Conservation (phyloP, 257 asterid species). For the Solanum verrucosum region DNA sequence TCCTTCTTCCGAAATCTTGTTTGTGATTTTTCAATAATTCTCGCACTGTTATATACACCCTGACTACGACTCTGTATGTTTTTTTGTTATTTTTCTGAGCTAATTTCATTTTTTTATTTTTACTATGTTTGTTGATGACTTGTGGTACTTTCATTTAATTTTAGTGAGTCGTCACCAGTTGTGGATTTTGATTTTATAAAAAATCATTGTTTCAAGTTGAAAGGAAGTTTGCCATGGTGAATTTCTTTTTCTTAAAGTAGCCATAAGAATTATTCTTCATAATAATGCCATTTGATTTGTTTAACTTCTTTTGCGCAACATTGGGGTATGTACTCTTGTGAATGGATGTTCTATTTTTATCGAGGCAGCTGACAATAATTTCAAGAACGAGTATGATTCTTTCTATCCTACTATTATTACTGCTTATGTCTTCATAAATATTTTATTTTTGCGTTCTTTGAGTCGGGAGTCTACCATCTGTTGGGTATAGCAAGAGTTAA, state of each 20-base stretch:
- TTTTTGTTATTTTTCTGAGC: not conserved
- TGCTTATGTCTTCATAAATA: too few relatives aligned
- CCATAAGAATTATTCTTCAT: not conserved
- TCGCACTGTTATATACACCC: not conserved
- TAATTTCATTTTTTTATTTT: not conserved
- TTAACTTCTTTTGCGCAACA: not conserved
- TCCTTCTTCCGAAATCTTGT: constrained; percentile 29
- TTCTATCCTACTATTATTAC: not conserved
- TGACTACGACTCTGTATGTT: constrained; percentile 18
- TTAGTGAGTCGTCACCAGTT: constrained; percentile 15
- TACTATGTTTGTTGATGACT: not conserved
- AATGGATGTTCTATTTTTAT: not conserved
- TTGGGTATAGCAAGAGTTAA: too few relatives aligned
- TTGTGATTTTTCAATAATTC: constrained; percentile 13
- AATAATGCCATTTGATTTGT: not conserved
- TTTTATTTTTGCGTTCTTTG: too few relatives aligned
- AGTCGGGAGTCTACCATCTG: too few relatives aligned
- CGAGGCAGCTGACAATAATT: constrained; percentile 1
- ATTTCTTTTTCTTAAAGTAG: not conserved
- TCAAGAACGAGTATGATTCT: constrained; percentile 2
- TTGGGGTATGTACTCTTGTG: constrained; percentile 4
- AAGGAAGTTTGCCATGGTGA: constrained; percentile 49
- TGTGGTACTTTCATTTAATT: not conserved
- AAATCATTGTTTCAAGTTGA: constrained; percentile 26
- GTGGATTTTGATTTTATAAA: constrained; percentile 21